Percentiles rank a stretch among this genome's conserved stretches.
Evolutionary conservation across 345 rosid species (phyloP).

Genomic region (Populus ilicifolia): DNA sequence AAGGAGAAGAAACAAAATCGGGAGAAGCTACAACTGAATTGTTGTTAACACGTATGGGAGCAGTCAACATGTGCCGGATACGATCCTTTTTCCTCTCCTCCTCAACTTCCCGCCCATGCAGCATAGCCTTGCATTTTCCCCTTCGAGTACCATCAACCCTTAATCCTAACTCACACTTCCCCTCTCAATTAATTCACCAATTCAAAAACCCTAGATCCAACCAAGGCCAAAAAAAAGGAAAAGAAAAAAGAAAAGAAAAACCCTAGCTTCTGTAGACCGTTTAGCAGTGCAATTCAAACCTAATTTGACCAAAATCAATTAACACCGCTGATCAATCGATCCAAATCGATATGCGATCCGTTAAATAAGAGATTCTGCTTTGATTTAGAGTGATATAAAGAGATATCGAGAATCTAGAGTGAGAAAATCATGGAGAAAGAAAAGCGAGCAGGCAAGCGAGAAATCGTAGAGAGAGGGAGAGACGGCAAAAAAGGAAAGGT

Average conservation of each 20-base stretch:
- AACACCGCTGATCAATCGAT: constrained; percentile 15
- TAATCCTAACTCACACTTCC: constrained; percentile 4
- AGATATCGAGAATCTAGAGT: not conserved
- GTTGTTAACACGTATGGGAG: constrained; percentile 20
- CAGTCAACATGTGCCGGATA: constrained; percentile 31
- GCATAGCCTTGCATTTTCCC: constrained; percentile 54
- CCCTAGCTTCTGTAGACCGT: constrained; percentile 12
- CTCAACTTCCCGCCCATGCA: constrained; percentile 40
- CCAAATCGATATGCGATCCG: constrained; percentile 38
- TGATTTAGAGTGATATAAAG: not conserved
- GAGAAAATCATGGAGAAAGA: not conserved
- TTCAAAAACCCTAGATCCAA: constrained; percentile 17
- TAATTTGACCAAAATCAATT: constrained; percentile 12
- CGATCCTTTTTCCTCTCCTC: constrained; percentile 17
- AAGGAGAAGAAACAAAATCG: constrained; percentile 9
- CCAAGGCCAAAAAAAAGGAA: not conserved
- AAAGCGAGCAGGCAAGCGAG: not conserved
- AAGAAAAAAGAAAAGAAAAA: constrained; percentile 3
- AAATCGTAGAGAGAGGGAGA: constrained; percentile 13
- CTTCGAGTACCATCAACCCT: constrained; percentile 33
- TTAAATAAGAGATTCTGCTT: not conserved
- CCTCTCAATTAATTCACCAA: not conserved
- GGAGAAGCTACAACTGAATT: constrained; percentile 11
- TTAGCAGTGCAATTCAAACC: constrained; percentile 19
- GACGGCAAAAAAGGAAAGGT: constrained; percentile 35